Conservation (phyloP, 148 eudicot species). For the Linanthus parryae region DNA sequence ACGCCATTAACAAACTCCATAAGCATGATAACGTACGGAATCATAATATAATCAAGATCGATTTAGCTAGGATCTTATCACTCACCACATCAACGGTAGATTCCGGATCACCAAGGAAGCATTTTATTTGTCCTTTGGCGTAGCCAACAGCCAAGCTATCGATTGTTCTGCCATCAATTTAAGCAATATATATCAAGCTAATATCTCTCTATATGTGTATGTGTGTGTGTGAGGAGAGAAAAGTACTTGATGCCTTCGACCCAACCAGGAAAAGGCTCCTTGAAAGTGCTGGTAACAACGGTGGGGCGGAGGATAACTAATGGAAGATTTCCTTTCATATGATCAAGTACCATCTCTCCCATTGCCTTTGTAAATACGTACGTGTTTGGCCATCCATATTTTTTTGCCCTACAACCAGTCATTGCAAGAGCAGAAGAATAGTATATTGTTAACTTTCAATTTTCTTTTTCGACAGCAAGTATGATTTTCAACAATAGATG, state of each 20-base stretch:
- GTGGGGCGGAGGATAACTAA: conserved; percentile 79
- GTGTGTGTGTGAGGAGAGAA: background rate
- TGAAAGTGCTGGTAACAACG: conserved; percentile 68
- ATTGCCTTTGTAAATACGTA: conserved; percentile 88
- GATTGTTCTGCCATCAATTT: conserved; percentile 57
- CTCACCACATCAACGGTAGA: conserved; percentile 37
- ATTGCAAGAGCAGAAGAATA: too few relatives aligned
- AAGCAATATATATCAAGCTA: too few relatives aligned
- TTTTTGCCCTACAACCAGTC: conserved; percentile 51
- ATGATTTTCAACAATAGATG: too few relatives aligned
- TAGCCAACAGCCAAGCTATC: conserved; percentile 55
- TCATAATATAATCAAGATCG: too few relatives aligned
- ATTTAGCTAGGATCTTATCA: too few relatives aligned
- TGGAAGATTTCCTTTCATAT: conserved; percentile 47
- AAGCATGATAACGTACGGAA: too few relatives aligned
- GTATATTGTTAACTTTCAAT: too few relatives aligned
- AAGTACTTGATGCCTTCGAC: conserved; percentile 74
- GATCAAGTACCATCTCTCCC: conserved; percentile 69
- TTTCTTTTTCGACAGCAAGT: too few relatives aligned
- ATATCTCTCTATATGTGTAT: too few relatives aligned
- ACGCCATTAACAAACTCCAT: too few relatives aligned
- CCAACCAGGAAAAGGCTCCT: conserved; percentile 94
- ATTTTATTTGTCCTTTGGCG: conserved; percentile 42
- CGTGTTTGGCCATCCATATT: conserved; percentile 90
- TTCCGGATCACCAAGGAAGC: conserved; percentile 36